Base-by-base conservation (phyloP, 2,329 filamentous ascomycete species). In the Nothopassalora personata region DNA sequence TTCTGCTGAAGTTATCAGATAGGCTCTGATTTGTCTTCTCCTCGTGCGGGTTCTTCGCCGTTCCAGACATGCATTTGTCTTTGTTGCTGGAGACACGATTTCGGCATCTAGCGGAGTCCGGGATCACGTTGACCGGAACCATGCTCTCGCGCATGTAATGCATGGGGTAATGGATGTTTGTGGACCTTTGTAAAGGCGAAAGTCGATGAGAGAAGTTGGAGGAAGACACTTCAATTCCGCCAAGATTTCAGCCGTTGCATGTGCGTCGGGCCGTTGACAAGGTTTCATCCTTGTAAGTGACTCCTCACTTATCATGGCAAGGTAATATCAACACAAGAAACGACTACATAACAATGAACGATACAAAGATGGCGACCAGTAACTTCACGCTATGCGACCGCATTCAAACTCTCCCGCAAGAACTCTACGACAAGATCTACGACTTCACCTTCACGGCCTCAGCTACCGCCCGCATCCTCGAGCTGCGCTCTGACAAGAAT, bases 361-460 rank as follows among this genome's bases (percentile, higher is more conserved):
- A 23, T 1, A 23, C 23, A 3, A 43, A n/a, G 2, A 49, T 49
- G 46, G 19, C 4, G 10, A 15, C 3, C 3, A 27, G 28, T 19
- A 5, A 3, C 19, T 3, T 13, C 46, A 15, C 11, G 13, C 46
- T 28, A 5, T 19, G 46, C 28, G 18, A 18, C 5, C 13, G 19
- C 11, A 5, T 49, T 19, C 18, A 49, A 11, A 28, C 11, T 18
- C 50, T 61, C 13, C 56, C 59, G 11, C 56, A 56, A 53, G 56
- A 61, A 45, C 53, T 61, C 28, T 58, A 50, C 53, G 53, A 61
- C 33, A 15, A 56, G 19, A 58, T 58, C 52, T 55, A 58, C 31
- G 19, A 48, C 28, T 28, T 33, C 27, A 33, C 48, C 36, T 61
- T 58, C 59, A 59, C 54, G 13, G 52, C 52, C 9, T 13, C 36